Conservation (phyloP, 2,329 filamentous ascomycete species). For the Monilinia vaccinii-corymbosi region DNA sequence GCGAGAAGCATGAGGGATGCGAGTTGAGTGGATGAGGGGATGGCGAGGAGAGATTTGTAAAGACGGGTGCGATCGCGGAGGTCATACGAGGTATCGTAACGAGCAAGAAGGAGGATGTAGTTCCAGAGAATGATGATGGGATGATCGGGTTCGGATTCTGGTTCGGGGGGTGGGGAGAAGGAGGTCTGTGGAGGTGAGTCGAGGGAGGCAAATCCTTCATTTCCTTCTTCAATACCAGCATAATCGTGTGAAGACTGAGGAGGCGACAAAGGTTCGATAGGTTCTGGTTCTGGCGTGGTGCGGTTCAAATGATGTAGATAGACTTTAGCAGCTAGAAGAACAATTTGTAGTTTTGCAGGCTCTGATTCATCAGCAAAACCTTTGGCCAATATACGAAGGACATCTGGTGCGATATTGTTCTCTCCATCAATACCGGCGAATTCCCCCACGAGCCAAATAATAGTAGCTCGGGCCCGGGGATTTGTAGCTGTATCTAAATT, state of each 20-base stretch:
- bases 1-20: slow-evolving; percentile 85
- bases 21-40: slow-evolving; percentile 68
- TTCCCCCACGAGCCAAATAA: slow-evolving; percentile 96
- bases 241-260: slow-evolving; percentile 22
- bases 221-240: slow-evolving; percentile 13
- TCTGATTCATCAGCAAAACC: slow-evolving; percentile 79
- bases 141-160: slow-evolving; percentile 39
- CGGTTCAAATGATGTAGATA: slow-evolving; percentile 81
- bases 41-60: slow-evolving; percentile 74
- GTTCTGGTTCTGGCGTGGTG: slow-evolving; percentile 37
- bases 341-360: slow-evolving; percentile 79
- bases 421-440: slow-evolving; percentile 73
- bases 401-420: slow-evolving; percentile 87
- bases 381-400: slow-evolving; percentile 78
- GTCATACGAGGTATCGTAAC: slow-evolving; percentile 93
- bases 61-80: slow-evolving; percentile 84
- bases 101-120: slow-evolving; percentile 73
- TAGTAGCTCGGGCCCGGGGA: slow-evolving; percentile 81
- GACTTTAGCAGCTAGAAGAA: slow-evolving; percentile 90
- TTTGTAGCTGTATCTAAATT: slow-evolving; percentile 85
- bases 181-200: slow-evolving; percentile 14
- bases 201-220: slow-evolving; percentile 24
- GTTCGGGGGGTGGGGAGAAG: slow-evolving; percentile 13
- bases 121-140: slow-evolving; percentile 72
- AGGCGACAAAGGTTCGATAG: slow-evolving; percentile 24